These are phyloP conservation scores for Phytophthora foliorum DNA, from an alignment of 352 stramenopile genomes.

Conservation along the genomic window DNA sequence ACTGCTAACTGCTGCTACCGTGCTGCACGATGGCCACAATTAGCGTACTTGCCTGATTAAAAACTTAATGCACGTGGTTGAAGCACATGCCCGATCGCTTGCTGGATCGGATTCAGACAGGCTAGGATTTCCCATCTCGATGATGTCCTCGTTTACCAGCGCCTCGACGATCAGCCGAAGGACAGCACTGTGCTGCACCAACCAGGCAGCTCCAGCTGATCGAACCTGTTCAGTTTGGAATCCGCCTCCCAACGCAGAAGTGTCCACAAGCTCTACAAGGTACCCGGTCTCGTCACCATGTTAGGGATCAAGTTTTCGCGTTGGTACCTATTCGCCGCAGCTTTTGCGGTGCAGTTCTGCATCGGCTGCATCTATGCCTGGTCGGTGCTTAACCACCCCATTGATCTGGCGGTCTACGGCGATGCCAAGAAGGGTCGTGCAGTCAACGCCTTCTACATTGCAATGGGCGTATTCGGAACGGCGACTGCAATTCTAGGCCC, in stretches of 20 bases:
- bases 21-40: too few species aligned
- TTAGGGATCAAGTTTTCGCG: conserved; percentile 56
- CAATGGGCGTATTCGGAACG: conserved; percentile 63
- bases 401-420: conserved; percentile 63
- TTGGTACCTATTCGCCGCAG: conserved; percentile 74
- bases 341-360: conserved; percentile 75
- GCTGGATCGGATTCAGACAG: conserved; percentile 1
- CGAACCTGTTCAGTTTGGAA: conserved; percentile 25
- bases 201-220: background rate
- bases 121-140: conserved; percentile 7
- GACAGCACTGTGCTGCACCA: background rate
- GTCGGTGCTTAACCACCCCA: conserved; percentile 76
- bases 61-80: conserved; percentile 19
- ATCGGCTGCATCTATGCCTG: conserved; percentile 80
- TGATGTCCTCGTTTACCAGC: conserved; percentile 1
- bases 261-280: conserved; percentile 4
- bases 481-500: conserved; percentile 65
- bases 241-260: conserved; percentile 3
- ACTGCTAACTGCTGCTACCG: too few species aligned
- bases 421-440: conserved; percentile 56
- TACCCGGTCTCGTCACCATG: conserved; percentile 7
- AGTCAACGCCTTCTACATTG: conserved; percentile 80
- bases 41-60: too few species aligned
- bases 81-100: conserved; percentile 11
- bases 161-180: conserved; percentile 1